These are phyloP conservation scores for Corylus heterophylla DNA, from an alignment of 306 rosid species.

Conservation along the genomic window DNA sequence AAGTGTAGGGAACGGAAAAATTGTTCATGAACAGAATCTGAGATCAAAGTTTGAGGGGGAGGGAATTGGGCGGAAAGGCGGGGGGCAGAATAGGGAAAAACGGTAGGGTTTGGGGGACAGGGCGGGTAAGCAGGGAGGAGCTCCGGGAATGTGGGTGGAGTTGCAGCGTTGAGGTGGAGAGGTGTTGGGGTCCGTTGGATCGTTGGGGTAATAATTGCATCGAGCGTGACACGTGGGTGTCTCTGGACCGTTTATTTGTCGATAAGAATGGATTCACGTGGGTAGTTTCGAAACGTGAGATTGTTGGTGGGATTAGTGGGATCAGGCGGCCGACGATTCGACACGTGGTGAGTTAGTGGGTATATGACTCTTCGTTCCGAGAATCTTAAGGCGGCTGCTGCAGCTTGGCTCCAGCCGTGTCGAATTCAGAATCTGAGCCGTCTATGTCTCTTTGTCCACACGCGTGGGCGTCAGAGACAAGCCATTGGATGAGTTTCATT, in stretches of 20 bases:
- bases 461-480: not conserved
- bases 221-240: conserved; percentile 40
- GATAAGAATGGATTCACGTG: conserved; percentile 32
- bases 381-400: conserved; percentile 8
- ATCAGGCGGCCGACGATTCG: not conserved
- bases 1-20: not conserved
- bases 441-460: not conserved
- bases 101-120: not conserved
- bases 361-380: not conserved
- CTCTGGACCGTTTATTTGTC: conserved; percentile 27
- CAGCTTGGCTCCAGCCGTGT: not conserved
- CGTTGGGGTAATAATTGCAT: conserved; percentile 42
- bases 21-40: not conserved
- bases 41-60: not conserved
- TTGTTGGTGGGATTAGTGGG: not conserved
- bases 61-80: not conserved
- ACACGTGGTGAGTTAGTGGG: conserved; percentile 12
- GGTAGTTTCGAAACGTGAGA: conserved; percentile 17
- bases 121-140: conserved; percentile 18
- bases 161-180: conserved; percentile 14
- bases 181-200: conserved; percentile 52
- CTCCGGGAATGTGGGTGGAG: conserved; percentile 21
- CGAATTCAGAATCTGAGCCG: not conserved
- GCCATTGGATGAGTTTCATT: not conserved
- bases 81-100: conserved; percentile 17